Evolutionary conservation across 2,329 filamentous ascomycete species (phyloP).

Genomic region (Pseudogymnoascus verrucosus): DNA sequence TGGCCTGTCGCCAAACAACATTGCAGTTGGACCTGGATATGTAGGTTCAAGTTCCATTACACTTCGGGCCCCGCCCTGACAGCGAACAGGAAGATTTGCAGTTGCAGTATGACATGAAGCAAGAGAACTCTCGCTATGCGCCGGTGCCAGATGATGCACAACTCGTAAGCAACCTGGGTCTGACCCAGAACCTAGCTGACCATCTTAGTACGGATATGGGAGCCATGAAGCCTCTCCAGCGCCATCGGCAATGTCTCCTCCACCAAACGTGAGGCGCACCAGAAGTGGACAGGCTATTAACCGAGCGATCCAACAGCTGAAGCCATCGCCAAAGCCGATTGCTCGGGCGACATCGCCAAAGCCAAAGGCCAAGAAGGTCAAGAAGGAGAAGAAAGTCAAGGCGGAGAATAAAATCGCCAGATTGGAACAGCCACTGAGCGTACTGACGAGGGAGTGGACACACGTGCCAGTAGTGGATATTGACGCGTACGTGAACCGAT

Average conservation of each 20-base stretch:
- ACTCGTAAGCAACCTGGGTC: neutral
- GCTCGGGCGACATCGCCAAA: slow-evolving; percentile 11
- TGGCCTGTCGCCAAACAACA: neutral
- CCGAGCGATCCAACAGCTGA: slow-evolving; percentile 20
- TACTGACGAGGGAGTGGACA: slow-evolving; percentile 55
- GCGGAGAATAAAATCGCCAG: slow-evolving; percentile 41
- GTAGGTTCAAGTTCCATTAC: neutral
- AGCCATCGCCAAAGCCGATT: slow-evolving; percentile 23
- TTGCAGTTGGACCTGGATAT: neutral
- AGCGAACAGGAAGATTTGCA: neutral
- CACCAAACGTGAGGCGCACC: slow-evolving; percentile 21
- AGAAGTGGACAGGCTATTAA: slow-evolving; percentile 23
- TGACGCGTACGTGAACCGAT: slow-evolving; percentile 67
- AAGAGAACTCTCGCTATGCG: neutral
- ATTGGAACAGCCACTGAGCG: slow-evolving; percentile 61
- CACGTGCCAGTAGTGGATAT: slow-evolving; percentile 67
- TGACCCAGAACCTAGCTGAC: neutral
- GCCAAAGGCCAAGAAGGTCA: slow-evolving; percentile 31
- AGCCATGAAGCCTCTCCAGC: slow-evolving; percentile 48
- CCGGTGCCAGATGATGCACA: neutral
- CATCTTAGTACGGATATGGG: slow-evolving; percentile 34
- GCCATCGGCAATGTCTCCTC: slow-evolving; percentile 30
- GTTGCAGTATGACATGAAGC: neutral
- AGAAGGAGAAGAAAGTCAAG: slow-evolving; percentile 34
- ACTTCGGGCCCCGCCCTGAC: neutral